Percentiles rank a stretch among this genome's conserved stretches.
Conservation (phyloP, 495 filamentous ascomycete species). For the Cudoniella acicularis region DNA sequence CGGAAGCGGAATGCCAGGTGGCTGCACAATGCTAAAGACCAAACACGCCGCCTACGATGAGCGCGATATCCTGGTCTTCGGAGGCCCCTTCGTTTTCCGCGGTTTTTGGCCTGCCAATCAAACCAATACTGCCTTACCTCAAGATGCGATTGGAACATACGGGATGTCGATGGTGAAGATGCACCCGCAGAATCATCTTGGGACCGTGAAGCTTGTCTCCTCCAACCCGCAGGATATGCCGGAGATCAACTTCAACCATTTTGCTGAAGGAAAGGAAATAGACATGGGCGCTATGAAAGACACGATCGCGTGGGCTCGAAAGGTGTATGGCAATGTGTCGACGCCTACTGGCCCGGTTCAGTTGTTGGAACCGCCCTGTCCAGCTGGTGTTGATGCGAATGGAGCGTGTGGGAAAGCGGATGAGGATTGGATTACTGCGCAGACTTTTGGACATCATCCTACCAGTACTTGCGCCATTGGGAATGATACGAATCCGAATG, state of each 20-base stretch:
- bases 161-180: constrained; percentile 38
- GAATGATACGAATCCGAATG: constrained; percentile 46
- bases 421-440: constrained; percentile 33
- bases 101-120: constrained; percentile 49
- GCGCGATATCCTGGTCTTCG: constrained; percentile 50
- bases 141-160: neutral
- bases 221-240: constrained; percentile 54
- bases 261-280: constrained; percentile 29
- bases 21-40: constrained; percentile 44
- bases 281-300: constrained; percentile 48
- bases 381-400: neutral
- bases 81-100: constrained; percentile 49
- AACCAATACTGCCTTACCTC: constrained; percentile 21
- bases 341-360: constrained; percentile 34
- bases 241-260: constrained; percentile 48
- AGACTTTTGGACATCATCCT: constrained; percentile 59
- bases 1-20: constrained; percentile 38
- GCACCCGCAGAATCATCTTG: constrained; percentile 47
- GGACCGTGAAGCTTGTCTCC: constrained; percentile 44
- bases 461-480: constrained; percentile 57
- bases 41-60: constrained; percentile 31
- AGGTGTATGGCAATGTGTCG: constrained; percentile 10
- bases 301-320: constrained; percentile 40
- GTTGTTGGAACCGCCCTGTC: constrained; percentile 42
- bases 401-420: constrained; percentile 28